Conservation (phyloP, 2,329 filamentous ascomycete species). For the Cercospora zeina region DNA sequence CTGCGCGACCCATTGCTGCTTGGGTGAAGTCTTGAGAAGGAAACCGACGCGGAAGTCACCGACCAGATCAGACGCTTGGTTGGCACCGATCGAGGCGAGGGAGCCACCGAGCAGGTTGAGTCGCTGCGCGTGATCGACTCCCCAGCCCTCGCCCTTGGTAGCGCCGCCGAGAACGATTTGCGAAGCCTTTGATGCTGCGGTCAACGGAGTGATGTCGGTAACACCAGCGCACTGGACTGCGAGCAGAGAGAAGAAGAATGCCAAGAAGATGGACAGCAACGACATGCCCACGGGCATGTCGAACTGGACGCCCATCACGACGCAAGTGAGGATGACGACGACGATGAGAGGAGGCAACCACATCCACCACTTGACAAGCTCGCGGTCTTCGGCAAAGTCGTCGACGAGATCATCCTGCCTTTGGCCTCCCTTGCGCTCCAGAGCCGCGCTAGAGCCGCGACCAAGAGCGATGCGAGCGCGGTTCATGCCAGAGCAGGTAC, state of each 20-base stretch:
- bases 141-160: conserved; percentile 57
- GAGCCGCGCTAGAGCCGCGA: conserved; percentile 45
- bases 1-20: conserved; percentile 67
- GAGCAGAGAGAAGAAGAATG: conserved; percentile 63
- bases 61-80: conserved; percentile 53
- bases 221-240: conserved; percentile 59
- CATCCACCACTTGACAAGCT: conserved; percentile 57
- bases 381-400: conserved; percentile 51
- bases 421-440: conserved; percentile 46
- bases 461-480: conserved; percentile 43
- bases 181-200: conserved; percentile 66
- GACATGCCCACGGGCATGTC: conserved; percentile 59
- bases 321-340: conserved; percentile 52
- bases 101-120: conserved; percentile 66
- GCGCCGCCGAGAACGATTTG: conserved; percentile 68
- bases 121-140: conserved; percentile 56
- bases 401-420: conserved; percentile 49
- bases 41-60: conserved; percentile 69
- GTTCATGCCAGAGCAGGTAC: conserved; percentile 49
- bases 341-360: conserved; percentile 53
- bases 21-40: conserved; percentile 64
- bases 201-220: conserved; percentile 62
- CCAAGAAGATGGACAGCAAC: conserved; percentile 57
- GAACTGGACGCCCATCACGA: conserved; percentile 56
- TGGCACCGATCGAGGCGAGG: conserved; percentile 45